Conservation (phyloP, 179 eudicot species). For the Spinacia oleracea region DNA sequence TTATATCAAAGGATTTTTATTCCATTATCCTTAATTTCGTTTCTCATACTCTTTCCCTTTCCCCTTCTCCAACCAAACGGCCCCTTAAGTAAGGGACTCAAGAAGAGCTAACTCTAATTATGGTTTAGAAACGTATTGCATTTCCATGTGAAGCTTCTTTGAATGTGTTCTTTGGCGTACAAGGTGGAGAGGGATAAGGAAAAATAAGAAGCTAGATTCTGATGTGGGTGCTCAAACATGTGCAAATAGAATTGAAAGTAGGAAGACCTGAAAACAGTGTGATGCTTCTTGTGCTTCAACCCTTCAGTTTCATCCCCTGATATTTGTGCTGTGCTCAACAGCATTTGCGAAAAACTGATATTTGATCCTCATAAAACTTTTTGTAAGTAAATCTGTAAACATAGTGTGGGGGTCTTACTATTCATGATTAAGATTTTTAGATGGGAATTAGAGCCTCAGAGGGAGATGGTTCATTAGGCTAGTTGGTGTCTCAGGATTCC, state of each 20-base stretch:
- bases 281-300: neutral
- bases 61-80: too few relatives aligned
- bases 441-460: neutral
- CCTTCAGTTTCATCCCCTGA: neutral
- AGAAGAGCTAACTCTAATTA: neutral
- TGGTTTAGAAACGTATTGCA: neutral
- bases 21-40: too few relatives aligned
- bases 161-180: neutral
- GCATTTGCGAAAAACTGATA: neutral
- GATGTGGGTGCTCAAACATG: neutral
- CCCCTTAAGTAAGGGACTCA: neutral
- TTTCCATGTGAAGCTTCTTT: neutral
- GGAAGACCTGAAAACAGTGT: neutral
- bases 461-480: neutral
- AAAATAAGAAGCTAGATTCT: neutral
- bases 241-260: neutral
- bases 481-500: neutral
- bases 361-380: too few relatives aligned
- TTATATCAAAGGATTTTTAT: too few relatives aligned
- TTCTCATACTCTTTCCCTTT: too few relatives aligned
- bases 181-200: neutral
- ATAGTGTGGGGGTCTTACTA: neutral
- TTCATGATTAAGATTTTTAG: neutral
- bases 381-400: neutral
- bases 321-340: neutral